phyloP scores from a whole-genome alignment of 306 rosid genomes.

The Cotoneaster glaucophyllus region DNA sequence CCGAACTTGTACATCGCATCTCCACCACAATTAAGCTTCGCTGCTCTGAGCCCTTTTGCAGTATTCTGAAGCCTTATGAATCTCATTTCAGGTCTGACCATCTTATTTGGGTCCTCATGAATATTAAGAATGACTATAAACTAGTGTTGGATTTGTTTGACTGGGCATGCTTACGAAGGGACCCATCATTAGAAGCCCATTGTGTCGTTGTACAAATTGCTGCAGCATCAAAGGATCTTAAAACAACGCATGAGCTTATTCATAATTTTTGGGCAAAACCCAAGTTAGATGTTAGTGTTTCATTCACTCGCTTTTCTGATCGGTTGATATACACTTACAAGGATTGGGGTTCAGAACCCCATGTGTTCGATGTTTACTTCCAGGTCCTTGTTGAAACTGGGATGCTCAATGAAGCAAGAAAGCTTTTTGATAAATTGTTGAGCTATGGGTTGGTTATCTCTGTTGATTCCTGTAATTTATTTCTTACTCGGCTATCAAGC shows the following conservation, averaged over 20 bases:
- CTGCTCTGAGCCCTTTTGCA: neutral
- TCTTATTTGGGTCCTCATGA: neutral
- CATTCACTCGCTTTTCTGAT: neutral
- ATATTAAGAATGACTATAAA: neutral
- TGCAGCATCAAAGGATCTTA: neutral
- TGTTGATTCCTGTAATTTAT: neutral
- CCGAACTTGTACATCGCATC: neutral
- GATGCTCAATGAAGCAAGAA: neutral
- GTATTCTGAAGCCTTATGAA: neutral
- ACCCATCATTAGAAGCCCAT: neutral
- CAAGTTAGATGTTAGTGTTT: neutral
- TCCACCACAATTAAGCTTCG: neutral
- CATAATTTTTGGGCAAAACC: neutral
- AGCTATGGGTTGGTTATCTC: neutral
- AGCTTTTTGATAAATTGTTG: neutral
- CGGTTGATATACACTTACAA: neutral
- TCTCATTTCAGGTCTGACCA: neutral
- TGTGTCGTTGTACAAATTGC: neutral
- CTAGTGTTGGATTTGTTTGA: neutral
- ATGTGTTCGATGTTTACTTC: neutral
- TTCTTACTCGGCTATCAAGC: neutral
- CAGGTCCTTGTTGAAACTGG: neutral
- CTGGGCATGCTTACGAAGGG: neutral
- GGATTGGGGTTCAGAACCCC: slow-evolving; percentile 1
- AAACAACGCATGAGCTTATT: neutral